Evolutionary conservation across 2,329 filamentous ascomycete genomes (phyloP).

Genomic region (Dothideomycetes sp.): DNA sequence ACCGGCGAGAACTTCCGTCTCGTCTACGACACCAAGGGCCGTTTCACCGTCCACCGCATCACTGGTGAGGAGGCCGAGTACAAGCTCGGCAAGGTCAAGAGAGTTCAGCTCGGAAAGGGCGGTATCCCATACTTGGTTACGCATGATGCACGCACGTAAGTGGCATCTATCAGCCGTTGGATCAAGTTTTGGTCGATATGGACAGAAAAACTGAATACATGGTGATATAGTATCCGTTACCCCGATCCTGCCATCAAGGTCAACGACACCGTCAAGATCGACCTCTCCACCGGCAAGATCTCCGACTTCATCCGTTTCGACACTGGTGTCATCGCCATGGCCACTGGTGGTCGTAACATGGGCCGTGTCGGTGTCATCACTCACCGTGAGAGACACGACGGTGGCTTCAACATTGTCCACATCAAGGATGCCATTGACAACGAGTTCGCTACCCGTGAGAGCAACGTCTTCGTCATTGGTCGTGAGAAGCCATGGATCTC

Average conservation of each 20-base stretch:
- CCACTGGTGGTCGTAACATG: constrained; percentile 99
- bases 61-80: constrained; percentile 97
- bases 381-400: constrained; percentile 99
- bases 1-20: constrained; percentile 99
- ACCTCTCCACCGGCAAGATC: constrained; percentile 90
- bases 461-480: constrained; percentile 99
- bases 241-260: constrained; percentile 97
- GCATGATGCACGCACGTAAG: constrained; percentile 99
- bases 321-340: constrained; percentile 96
- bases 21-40: constrained; percentile 99
- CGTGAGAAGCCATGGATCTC: constrained; percentile 99
- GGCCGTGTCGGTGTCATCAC: constrained; percentile 99
- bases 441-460: constrained; percentile 97
- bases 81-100: constrained; percentile 99
- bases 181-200: constrained; percentile 85
- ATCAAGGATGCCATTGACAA: constrained; percentile 99
- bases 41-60: constrained; percentile 99
- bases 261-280: constrained; percentile 99
- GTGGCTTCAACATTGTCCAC: constrained; percentile 99
- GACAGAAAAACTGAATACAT: constrained; percentile 23
- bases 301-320: constrained; percentile 97
- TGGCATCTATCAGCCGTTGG: constrained; percentile 99
- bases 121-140: constrained; percentile 99
- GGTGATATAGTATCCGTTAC: constrained; percentile 80
- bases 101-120: constrained; percentile 97